Percentiles rank a stretch among this genome's conserved stretches.
Evolutionary conservation across 2,329 filamentous ascomycete species (phyloP).

Genomic region (Fusarium pseudoanthophilum): DNA sequence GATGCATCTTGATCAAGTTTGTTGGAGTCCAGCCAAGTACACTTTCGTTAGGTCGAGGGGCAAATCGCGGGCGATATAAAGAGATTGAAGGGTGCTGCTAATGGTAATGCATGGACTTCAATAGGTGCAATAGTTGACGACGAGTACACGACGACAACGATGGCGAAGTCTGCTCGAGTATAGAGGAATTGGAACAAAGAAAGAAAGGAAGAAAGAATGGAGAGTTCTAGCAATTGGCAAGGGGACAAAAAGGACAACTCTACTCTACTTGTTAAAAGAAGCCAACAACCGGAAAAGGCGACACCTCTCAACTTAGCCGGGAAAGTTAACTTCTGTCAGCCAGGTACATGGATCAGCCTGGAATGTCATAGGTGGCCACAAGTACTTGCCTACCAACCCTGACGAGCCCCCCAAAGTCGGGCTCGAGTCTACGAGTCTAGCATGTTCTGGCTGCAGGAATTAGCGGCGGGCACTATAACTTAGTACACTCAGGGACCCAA

Average conservation of each 20-base stretch:
- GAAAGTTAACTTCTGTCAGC: slow-evolving; percentile 35
- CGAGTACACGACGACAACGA: slow-evolving; percentile 8
- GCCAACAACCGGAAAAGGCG: slow-evolving; percentile 24
- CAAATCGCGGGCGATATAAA: slow-evolving; percentile 6
- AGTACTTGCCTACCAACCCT: slow-evolving; percentile 29
- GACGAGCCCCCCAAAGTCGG: background rate
- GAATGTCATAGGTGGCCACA: slow-evolving; percentile 15
- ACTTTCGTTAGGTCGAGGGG: background rate
- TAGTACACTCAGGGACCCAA: slow-evolving; percentile 17
- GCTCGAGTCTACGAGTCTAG: background rate
- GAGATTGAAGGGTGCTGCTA: slow-evolving; percentile 5
- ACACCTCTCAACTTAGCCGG: slow-evolving; percentile 20
- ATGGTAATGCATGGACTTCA: slow-evolving; percentile 15
- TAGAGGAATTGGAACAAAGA: background rate
- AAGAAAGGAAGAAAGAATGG: background rate
- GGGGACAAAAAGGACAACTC: slow-evolving; percentile 36
- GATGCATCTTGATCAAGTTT: slow-evolving; percentile 57
- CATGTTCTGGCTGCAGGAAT: background rate
- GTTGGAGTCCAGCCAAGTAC: background rate
- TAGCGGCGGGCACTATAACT: slow-evolving; percentile 42
- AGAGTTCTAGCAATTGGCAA: background rate
- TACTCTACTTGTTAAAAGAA: slow-evolving; percentile 31
- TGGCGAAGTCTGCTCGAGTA: background rate
- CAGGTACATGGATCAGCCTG: slow-evolving; percentile 3
- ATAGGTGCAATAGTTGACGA: slow-evolving; percentile 1